Percentiles rank a stretch among this genome's conserved stretches.
Conservation (phyloP, 2,329 filamentous ascomycete genomes). For the Epichloe hybrida region DNA sequence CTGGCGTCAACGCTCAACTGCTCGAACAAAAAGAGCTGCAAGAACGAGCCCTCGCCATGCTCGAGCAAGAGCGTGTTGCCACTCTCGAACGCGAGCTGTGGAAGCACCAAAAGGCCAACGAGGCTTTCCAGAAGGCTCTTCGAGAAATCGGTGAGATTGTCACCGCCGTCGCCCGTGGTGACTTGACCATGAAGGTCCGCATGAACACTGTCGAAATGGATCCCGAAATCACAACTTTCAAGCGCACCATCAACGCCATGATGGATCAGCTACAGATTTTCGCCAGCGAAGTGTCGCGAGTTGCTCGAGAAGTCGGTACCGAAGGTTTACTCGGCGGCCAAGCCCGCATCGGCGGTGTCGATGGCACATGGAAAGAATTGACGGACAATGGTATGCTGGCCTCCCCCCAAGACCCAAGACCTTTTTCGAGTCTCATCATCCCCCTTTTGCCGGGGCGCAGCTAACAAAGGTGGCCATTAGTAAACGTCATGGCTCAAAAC, state of each 20-base stretch:
- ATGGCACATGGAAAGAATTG: slow-evolving; percentile 94
- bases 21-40: slow-evolving; percentile 80
- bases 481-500: slow-evolving; percentile 76
- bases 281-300: slow-evolving; percentile 86
- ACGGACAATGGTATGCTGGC: slow-evolving; percentile 58
- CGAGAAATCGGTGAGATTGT: slow-evolving; percentile 96
- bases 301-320: slow-evolving; percentile 90
- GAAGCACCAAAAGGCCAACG: slow-evolving; percentile 96
- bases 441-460: not conserved
- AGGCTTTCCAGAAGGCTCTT: slow-evolving; percentile 94
- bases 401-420: not conserved
- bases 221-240: slow-evolving; percentile 94
- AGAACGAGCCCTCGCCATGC: slow-evolving; percentile 65
- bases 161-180: slow-evolving; percentile 87
- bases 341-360: slow-evolving; percentile 83
- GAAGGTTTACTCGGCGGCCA: slow-evolving; percentile 90
- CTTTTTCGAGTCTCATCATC: not conserved
- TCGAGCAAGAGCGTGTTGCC: slow-evolving; percentile 78
- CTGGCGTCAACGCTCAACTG: slow-evolving; percentile 73
- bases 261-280: slow-evolving; percentile 97
- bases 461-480: slow-evolving; percentile 26
- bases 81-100: slow-evolving; percentile 84
- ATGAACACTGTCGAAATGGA: slow-evolving; percentile 96
- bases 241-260: slow-evolving; percentile 97
- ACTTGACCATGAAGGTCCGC: slow-evolving; percentile 90